These are phyloP conservation scores for Halophytophthora polymorphica DNA, from an alignment of 352 stramenopile species.

Conservation along the genomic window DNA sequence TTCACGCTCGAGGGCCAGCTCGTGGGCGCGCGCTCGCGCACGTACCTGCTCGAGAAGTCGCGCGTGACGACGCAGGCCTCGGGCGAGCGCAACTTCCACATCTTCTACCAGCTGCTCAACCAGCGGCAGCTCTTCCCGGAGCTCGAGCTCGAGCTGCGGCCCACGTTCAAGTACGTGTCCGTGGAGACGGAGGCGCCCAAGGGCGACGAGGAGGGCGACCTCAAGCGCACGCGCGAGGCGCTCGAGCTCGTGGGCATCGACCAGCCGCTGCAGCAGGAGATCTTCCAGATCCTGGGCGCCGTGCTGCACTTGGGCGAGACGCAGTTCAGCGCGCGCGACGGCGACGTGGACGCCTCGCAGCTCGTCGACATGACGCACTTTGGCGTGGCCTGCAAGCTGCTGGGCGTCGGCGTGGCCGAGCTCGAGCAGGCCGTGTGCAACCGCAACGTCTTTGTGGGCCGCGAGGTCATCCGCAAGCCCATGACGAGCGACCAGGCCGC, in stretches of 20 bases:
- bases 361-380: slow-evolving; percentile 60
- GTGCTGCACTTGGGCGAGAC: slow-evolving; percentile 93
- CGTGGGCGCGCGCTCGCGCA: slow-evolving; percentile 80
- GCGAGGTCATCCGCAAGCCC: slow-evolving; percentile 77
- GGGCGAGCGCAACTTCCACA: slow-evolving; percentile 92
- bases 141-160: slow-evolving; percentile 38
- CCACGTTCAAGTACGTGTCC: slow-evolving; percentile 75
- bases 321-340: slow-evolving; percentile 69
- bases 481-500: slow-evolving; percentile 82
- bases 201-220: slow-evolving; percentile 56
- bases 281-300: slow-evolving; percentile 87
- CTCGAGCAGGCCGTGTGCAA: slow-evolving; percentile 74
- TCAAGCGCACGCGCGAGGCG: slow-evolving; percentile 75
- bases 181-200: slow-evolving; percentile 22
- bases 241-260: slow-evolving; percentile 88
- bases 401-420: slow-evolving; percentile 51
- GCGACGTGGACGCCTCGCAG: slow-evolving; percentile 75
- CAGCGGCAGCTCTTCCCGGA: slow-evolving; percentile 56
- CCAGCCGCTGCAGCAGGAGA: slow-evolving; percentile 73
- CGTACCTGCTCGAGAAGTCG: slow-evolving; percentile 92
- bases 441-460: slow-evolving; percentile 79
- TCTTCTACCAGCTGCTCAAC: slow-evolving; percentile 92
- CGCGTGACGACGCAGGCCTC: slow-evolving; percentile 82
- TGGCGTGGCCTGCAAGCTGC: slow-evolving; percentile 46
- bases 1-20: slow-evolving; percentile 71